Conservation (phyloP, 441 rosid species). For the Erodium trifolium region DNA sequence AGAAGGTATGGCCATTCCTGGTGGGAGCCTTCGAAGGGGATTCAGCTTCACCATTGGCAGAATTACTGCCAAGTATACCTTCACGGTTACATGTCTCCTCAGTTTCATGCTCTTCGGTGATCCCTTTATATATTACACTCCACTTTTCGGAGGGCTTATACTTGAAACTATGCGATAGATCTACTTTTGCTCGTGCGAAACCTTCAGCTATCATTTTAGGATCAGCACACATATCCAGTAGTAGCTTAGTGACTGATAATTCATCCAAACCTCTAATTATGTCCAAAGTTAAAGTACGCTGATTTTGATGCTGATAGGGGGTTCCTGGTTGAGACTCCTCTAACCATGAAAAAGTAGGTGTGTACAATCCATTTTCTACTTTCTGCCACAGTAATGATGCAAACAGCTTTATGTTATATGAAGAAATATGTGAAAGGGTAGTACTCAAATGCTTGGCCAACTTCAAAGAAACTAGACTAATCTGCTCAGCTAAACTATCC, state of each 20-base stretch:
- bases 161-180: slow-evolving; percentile 37
- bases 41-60: slow-evolving; percentile 31
- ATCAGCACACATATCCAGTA: slow-evolving; percentile 70
- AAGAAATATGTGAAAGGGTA: slow-evolving; percentile 53
- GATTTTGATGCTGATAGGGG: slow-evolving; percentile 26
- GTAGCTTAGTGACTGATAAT: slow-evolving; percentile 31
- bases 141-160: slow-evolving; percentile 43
- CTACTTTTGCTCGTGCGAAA: slow-evolving; percentile 47
- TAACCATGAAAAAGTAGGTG: slow-evolving; percentile 57
- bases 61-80: slow-evolving; percentile 28
- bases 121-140: slow-evolving; percentile 41
- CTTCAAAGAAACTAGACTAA: slow-evolving; percentile 29
- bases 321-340: slow-evolving; percentile 33
- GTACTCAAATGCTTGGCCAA: slow-evolving; percentile 42
- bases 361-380: slow-evolving; percentile 42
- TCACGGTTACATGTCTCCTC: slow-evolving; percentile 31
- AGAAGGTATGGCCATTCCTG: slow-evolving; percentile 32
- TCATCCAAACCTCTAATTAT: slow-evolving; percentile 33
- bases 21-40: slow-evolving; percentile 34
- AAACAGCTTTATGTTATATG: slow-evolving; percentile 55
- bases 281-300: slow-evolving; percentile 28
- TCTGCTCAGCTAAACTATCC: slow-evolving; percentile 32
- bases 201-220: slow-evolving; percentile 52
- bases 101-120: slow-evolving; percentile 31
- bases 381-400: slow-evolving; percentile 45